Evolutionary conservation across 805 yeast species (phyloP), one percentile per base, ranked within the genome.

Genomic region (Ogataea zsoltii): DNA sequence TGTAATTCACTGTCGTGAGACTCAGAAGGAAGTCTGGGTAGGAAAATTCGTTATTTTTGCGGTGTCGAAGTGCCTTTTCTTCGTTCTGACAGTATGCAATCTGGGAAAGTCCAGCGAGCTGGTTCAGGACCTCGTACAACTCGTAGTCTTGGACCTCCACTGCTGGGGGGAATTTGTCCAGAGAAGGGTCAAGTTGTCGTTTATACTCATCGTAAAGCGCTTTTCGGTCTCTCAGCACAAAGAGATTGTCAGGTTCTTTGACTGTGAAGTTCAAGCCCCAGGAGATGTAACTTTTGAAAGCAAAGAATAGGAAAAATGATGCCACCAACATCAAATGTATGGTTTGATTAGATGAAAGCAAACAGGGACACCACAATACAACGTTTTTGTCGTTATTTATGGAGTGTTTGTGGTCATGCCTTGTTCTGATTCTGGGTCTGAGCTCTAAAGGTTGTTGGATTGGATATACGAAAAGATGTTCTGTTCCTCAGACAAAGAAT

Each of bases 71-170:
- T 9, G 53, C 47, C 5, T 41, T 38, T 10, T 44, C 23, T 3
- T 51, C 51, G 21, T 53, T 55, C 18, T 54, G 44, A 38, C 61
- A 57, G 39, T 57, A 57, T 4, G 61, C 46, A 4, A 57, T 37
- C 28, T 57, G 61, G 21, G 47, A 40, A 5, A 47, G 30, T 12
- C 56, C 48, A 1, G 48, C 50, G 18, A 40, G 19, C 14, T 46
- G 45, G 10, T 25, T 30, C 21, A 50, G 11, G 14, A 32, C 28
- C 17, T 38, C 38, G 23, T 46, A 50, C 14, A 46, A 39, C 26
- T 44, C 41, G 9, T 38, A 28, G 16, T 46, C 53, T 16, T 34
- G 34, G 10, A 50, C 15, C 14, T 35, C 19, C 2, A 36, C 45
- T 21, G 44, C 50, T 4, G 44, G 16, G 3, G 48, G 53, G 10